These are phyloP conservation scores for Leishmania guyanensis DNA, from an alignment of 208 protist genomes.

Conservation along the genomic window DNA sequence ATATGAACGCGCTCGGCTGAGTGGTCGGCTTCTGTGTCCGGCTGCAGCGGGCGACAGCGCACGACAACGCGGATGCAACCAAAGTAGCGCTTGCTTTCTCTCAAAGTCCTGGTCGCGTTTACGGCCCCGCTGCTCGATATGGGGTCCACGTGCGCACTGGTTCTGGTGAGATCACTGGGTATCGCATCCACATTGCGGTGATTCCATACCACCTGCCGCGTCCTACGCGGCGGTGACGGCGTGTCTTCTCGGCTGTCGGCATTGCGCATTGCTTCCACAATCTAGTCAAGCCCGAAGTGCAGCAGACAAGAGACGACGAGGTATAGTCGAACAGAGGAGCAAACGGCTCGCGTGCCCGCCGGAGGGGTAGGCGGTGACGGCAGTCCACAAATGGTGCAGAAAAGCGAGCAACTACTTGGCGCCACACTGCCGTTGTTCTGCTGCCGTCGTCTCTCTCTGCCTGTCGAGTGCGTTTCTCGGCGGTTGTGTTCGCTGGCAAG, in stretches of 20 bases:
- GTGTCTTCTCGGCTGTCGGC: neutral
- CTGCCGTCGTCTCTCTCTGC: neutral
- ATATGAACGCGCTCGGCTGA: conserved; percentile 44
- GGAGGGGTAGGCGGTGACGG: neutral
- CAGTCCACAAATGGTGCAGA: neutral
- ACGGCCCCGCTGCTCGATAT: neutral
- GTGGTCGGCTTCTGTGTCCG: conserved; percentile 35
- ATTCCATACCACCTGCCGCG: conserved; percentile 12
- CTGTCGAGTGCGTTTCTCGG: neutral
- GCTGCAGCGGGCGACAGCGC: conserved; percentile 65
- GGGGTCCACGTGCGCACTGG: conserved; percentile 8
- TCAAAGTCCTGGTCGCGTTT: neutral
- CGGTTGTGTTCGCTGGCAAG: neutral
- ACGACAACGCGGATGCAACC: conserved; percentile 64
- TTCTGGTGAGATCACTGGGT: neutral
- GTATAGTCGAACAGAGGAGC: neutral
- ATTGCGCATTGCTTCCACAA: neutral
- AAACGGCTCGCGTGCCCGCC: neutral
- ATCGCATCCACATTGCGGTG: neutral
- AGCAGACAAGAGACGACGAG: neutral
- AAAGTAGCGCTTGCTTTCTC: conserved; percentile 6
- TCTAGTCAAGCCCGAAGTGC: neutral
- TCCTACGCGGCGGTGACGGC: neutral
- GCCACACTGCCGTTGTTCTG: neutral
- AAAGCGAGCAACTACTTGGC: neutral